Conservation (phyloP, 2,329 filamentous ascomycete genomes). For the Nigrograna mackinnonii region DNA sequence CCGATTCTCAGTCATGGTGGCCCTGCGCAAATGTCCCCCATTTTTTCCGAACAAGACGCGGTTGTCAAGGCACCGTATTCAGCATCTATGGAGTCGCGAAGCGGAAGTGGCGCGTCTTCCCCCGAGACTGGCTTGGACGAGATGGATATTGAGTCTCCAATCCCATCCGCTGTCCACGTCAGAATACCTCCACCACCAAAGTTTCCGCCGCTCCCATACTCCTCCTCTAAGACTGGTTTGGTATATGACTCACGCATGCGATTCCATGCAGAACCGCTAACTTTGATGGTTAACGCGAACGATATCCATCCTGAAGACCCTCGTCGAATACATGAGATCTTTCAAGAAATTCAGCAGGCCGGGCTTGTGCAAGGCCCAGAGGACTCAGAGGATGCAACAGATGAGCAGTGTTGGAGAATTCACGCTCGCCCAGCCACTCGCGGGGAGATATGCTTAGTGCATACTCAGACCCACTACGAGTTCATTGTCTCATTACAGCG, state of each 20-base stretch:
- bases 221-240: slow-evolving; percentile 46
- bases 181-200: slow-evolving; percentile 36
- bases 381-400: slow-evolving; percentile 48
- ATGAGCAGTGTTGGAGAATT: slow-evolving; percentile 69
- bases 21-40: slow-evolving; percentile 12
- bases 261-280: slow-evolving; percentile 77
- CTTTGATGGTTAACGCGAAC: slow-evolving; percentile 50
- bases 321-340: slow-evolving; percentile 88
- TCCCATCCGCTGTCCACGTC: slow-evolving; percentile 22
- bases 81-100: background rate
- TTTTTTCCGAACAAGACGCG: slow-evolving; percentile 4
- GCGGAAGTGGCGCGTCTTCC: slow-evolving; percentile 11
- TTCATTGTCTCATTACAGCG: slow-evolving; percentile 69
- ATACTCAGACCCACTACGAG: slow-evolving; percentile 74
- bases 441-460: slow-evolving; percentile 80
- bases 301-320: slow-evolving; percentile 95
- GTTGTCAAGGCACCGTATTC: background rate
- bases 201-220: slow-evolving; percentile 35
- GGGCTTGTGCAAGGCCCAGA: slow-evolving; percentile 73
- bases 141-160: slow-evolving; percentile 22
- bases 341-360: slow-evolving; percentile 80
- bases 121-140: slow-evolving; percentile 21
- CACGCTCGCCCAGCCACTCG: slow-evolving; percentile 74
- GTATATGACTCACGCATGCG: slow-evolving; percentile 94
- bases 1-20: slow-evolving; percentile 25